A percentile compares a stretch with the other conserved stretches of the same genome.
Evolutionary conservation across 1,139 yeast genomes (phyloP).

Genomic region (Magnusiomyces tetraspermus): DNA sequence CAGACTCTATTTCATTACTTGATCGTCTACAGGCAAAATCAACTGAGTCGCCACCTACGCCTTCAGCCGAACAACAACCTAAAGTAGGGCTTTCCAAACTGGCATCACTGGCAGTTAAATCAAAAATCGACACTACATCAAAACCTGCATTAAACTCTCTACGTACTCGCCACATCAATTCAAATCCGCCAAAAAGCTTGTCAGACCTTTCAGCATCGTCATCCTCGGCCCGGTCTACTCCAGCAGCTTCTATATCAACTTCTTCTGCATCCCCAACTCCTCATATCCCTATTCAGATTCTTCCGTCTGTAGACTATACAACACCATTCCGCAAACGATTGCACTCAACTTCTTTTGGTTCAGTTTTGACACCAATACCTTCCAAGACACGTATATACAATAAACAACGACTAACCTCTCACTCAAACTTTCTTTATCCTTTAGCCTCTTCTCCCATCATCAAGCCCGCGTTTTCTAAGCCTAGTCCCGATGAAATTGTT

Average conservation of each 20-base stretch:
- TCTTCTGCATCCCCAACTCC: slow-evolving; percentile 11
- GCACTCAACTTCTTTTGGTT: neutral
- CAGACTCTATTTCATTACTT: slow-evolving; percentile 6
- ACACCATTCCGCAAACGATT: neutral
- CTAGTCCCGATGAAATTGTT: slow-evolving; percentile 78
- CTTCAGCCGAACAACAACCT: neutral
- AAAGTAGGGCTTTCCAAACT: slow-evolving; percentile 7
- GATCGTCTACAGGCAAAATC: slow-evolving; percentile 6
- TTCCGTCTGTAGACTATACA: neutral
- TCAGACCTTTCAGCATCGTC: neutral
- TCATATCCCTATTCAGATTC: slow-evolving; percentile 12
- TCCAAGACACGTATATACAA: neutral
- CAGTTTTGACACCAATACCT: neutral
- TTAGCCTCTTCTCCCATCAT: neutral
- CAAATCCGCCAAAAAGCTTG: neutral
- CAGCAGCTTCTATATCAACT: neutral
- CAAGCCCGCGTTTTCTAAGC: slow-evolving; percentile 45
- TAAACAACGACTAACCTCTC: neutral
- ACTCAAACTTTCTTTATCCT: slow-evolving; percentile 7
- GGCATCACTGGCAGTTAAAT: neutral
- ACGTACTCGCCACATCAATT: neutral
- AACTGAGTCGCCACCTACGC: neutral
- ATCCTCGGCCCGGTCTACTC: neutral
- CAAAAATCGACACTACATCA: neutral
- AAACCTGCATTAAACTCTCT: neutral